Percentiles rank a stretch among this genome's conserved stretches.
Conservation (phyloP, 306 rosid genomes). For the Ormosia emarginata region DNA sequence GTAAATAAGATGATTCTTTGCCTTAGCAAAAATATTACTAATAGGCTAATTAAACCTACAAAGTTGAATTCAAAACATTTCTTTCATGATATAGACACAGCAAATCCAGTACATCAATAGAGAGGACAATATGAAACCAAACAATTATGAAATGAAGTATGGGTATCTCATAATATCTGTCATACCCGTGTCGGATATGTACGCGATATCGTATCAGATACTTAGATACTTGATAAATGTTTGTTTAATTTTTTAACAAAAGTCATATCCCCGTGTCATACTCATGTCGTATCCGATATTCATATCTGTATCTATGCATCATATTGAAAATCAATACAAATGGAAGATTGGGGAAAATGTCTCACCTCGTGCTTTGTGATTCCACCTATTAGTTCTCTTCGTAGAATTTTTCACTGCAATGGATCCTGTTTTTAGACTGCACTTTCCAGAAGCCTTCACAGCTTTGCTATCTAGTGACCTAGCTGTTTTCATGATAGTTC, state of each 20-base stretch:
- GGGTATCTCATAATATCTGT: too few relatives aligned
- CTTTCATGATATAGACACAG: neutral
- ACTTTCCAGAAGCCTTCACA: conserved; percentile 34
- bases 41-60: neutral
- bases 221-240: too few relatives aligned
- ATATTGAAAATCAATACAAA: conserved; percentile 4
- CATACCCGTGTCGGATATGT: too few relatives aligned
- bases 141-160: neutral
- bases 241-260: too few relatives aligned
- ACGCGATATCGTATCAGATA: too few relatives aligned
- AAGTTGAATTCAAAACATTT: neutral
- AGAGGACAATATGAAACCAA: neutral
- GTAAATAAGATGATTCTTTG: neutral
- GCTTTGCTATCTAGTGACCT: conserved; percentile 26
- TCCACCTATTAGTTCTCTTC: conserved; percentile 28
- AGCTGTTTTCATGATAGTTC: conserved; percentile 39
- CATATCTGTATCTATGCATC: too few relatives aligned
- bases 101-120: neutral
- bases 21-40: neutral
- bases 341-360: neutral
- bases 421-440: conserved; percentile 23
- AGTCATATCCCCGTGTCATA: too few relatives aligned
- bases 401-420: conserved; percentile 33
- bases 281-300: too few relatives aligned
- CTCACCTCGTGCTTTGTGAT: conserved; percentile 41